Evolutionary conservation across 495 filamentous ascomycete species (phyloP), one percentile per base, ranked within the genome.

Genomic region (Neurospora sp.): DNA sequence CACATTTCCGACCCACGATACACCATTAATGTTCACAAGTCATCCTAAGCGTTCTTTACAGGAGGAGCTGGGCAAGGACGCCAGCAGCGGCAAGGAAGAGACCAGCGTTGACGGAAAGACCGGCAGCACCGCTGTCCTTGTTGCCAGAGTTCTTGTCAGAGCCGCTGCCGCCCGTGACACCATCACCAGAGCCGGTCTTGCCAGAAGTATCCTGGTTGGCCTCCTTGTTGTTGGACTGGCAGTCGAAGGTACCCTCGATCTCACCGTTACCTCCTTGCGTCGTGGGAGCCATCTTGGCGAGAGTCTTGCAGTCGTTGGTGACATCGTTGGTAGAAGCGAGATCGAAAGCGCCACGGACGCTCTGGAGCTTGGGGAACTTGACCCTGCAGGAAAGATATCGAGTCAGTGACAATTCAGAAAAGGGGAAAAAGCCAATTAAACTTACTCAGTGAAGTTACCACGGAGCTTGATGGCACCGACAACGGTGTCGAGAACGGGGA

Each of bases 291-390:
- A 85, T 76, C 74, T 81, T 73, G 18, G 85, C 46, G 79, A 93
- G 87, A 46, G 74, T 69, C 27, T 77, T 71, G 83, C 86, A 88
- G 37, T 82, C 79, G 0, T 72, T n/a, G 31, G 39, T 80, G 82
- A 94, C 90, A 72, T 90, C 84, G 73, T 84, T 86, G 40, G 92
- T 92, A 76, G 87, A 91, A 83, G 93, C 88, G 75, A 96, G 82
- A 84, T 97, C 94, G 86, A 97, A 95, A 70, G 90, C 91, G 85
- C 96, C 96, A 78, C 87, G 86, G 75, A 98, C 94, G 73, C 91
- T 88, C 73, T 88, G 83, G 31, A 99, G 86, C 16, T 78, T 76
- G 44, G 92, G 90, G 39, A 98, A 85, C 38, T 84, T 77, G 71
- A 93, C 89, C 71, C 94, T 97, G 76, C 14, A 71, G 72, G 37